These are phyloP conservation scores for Calonectria hawksworthii DNA, from an alignment of 2,329 filamentous ascomycete genomes.

Conservation along the genomic window DNA sequence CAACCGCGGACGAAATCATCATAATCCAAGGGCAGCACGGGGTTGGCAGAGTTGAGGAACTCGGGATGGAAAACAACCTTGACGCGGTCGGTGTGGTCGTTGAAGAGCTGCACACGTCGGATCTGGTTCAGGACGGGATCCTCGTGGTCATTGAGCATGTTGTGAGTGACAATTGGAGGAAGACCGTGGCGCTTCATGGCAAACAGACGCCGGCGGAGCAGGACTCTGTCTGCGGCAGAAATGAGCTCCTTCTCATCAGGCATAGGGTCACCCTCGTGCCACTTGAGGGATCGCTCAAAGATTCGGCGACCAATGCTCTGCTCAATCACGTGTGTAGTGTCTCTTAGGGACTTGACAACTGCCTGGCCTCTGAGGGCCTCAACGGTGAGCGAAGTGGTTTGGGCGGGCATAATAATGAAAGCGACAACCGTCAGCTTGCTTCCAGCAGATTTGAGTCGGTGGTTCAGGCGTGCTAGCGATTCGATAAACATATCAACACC, in stretches of 20 bases:
- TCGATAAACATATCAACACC: slow-evolving; percentile 99
- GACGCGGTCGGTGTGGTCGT: slow-evolving; percentile 93
- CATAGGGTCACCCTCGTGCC: slow-evolving; percentile 94
- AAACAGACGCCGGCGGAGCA: slow-evolving; percentile 91
- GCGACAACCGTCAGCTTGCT: slow-evolving; percentile 96
- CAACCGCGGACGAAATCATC: slow-evolving; percentile 99
- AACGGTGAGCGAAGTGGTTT: slow-evolving; percentile 94
- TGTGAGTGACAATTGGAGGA: slow-evolving; percentile 97
- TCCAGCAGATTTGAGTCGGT: slow-evolving; percentile 85
- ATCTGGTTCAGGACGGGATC: slow-evolving; percentile 97
- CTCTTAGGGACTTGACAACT: slow-evolving; percentile 94
- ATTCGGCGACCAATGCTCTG: slow-evolving; percentile 92
- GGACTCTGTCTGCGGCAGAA: slow-evolving; percentile 90
- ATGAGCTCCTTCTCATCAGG: slow-evolving; percentile 98
- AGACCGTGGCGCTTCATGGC: slow-evolving; percentile 95
- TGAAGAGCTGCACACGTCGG: slow-evolving; percentile 95
- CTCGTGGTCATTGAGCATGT: slow-evolving; percentile 95
- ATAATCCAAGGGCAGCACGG: slow-evolving; percentile 94
- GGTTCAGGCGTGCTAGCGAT: slow-evolving; percentile 92
- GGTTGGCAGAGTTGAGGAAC: slow-evolving; percentile 96
- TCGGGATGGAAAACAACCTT: slow-evolving; percentile 99
- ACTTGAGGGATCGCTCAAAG: slow-evolving; percentile 93
- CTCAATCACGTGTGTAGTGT: slow-evolving; percentile 94
- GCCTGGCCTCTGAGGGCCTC: slow-evolving; percentile 97
- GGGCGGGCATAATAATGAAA: slow-evolving; percentile 98